Percentiles rank a stretch among this genome's conserved stretches.
Conservation (phyloP, 495 filamentous ascomycete genomes). For the Thermothielavioides terrestris region DNA sequence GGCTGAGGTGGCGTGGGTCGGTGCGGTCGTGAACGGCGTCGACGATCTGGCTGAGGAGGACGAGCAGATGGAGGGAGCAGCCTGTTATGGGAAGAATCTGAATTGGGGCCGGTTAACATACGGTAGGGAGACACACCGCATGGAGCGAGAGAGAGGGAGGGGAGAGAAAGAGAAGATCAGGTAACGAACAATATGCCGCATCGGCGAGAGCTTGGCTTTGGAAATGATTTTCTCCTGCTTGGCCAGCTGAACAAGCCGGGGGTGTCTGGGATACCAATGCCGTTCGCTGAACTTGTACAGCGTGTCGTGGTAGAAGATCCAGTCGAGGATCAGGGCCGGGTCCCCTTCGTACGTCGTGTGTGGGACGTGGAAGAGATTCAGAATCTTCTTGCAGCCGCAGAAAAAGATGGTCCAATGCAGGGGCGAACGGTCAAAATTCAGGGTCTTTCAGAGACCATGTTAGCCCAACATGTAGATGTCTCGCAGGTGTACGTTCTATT, state of each 20-base stretch:
- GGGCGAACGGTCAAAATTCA: slow-evolving; percentile 1
- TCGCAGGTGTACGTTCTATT: background rate
- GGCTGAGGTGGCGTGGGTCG: slow-evolving; percentile 7
- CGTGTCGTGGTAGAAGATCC: slow-evolving; percentile 19
- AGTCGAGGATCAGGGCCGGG: slow-evolving; percentile 15
- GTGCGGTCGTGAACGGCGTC: slow-evolving; percentile 4
- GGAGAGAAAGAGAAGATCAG: too few relatives aligned
- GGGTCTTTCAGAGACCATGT: too few relatives aligned
- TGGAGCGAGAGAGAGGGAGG: background rate
- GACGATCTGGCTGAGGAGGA: slow-evolving; percentile 7
- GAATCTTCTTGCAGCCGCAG: slow-evolving; percentile 12
- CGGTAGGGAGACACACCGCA: too few relatives aligned
- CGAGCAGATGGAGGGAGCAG: slow-evolving; percentile 17
- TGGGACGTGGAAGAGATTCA: slow-evolving; percentile 1
- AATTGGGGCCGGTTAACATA: background rate
- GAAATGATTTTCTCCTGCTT: slow-evolving; percentile 6
- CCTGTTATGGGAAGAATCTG: slow-evolving; percentile 13
- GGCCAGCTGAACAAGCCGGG: background rate
- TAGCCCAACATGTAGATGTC: background rate
- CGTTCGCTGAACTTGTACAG: slow-evolving; percentile 17
- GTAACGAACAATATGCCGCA: slow-evolving; percentile 9
- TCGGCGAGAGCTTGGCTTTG: slow-evolving; percentile 12
- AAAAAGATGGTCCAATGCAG: slow-evolving; percentile 17
- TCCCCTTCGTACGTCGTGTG: slow-evolving; percentile 12
- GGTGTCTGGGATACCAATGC: slow-evolving; percentile 8